Percentiles rank a stretch among this genome's conserved stretches.
Conservation (phyloP, 1,284 basidiomycete species). For the Gyrodon tennesseensis region DNA sequence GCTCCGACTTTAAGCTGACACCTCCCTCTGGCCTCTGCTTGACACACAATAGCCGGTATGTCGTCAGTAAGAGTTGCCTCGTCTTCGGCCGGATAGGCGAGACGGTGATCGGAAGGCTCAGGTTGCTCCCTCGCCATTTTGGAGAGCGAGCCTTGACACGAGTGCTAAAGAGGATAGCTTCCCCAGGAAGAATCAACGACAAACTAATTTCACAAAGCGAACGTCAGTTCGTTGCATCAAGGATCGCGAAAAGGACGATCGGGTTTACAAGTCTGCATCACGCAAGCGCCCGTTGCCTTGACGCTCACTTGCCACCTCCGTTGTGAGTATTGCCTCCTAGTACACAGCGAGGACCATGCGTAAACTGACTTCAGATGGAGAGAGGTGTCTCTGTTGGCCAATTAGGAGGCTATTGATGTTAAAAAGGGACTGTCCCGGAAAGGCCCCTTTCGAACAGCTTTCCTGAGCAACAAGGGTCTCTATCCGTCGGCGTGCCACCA, state of each 20-base stretch:
- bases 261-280: constrained; percentile 50
- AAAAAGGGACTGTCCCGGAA: too few species aligned
- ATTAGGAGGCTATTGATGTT: too few species aligned
- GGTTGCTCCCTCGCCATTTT: constrained; percentile 59
- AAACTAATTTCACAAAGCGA: constrained; percentile 42
- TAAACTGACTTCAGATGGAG: too few species aligned
- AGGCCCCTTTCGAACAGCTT: too few species aligned
- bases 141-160: constrained; percentile 57
- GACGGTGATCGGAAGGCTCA: constrained; percentile 57
- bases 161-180: constrained; percentile 54
- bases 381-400: too few species aligned
- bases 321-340: too few species aligned
- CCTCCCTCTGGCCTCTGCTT: constrained; percentile 50
- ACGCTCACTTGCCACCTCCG: too few species aligned
- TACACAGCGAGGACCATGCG: too few species aligned
- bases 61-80: constrained; percentile 62
- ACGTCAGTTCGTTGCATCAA: neutral
- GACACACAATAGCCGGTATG: constrained; percentile 56
- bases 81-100: constrained; percentile 54
- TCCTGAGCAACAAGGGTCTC: too few species aligned
- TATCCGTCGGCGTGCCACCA: too few species aligned
- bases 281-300: constrained; percentile 51
- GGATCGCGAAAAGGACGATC: neutral
- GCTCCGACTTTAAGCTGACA: constrained; percentile 54
- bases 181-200: constrained; percentile 49